Conservation (phyloP, 345 rosid species). For the Brassica carinata region DNA sequence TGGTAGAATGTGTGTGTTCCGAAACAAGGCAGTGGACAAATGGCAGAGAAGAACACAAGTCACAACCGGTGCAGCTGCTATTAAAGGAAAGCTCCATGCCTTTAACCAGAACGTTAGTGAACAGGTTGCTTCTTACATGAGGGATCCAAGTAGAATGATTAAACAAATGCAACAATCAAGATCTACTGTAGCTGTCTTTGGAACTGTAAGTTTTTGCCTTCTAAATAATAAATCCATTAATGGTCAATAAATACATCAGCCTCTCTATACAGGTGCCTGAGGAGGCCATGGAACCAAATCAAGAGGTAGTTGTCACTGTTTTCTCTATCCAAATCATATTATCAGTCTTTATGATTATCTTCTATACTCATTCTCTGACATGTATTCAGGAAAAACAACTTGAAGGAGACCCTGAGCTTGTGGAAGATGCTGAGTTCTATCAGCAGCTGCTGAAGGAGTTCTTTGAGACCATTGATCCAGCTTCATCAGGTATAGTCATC, state of each 20-base stretch:
- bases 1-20: conserved; percentile 66
- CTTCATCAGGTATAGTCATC: conserved; percentile 56
- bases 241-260: neutral
- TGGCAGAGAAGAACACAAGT: conserved; percentile 96
- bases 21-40: conserved; percentile 86
- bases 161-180: conserved; percentile 93
- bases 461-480: conserved; percentile 72
- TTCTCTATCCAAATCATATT: neutral
- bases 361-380: neutral
- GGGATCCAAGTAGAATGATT: conserved; percentile 94
- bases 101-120: conserved; percentile 92
- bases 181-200: conserved; percentile 69
- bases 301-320: conserved; percentile 49
- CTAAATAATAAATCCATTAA: neutral
- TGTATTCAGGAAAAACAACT: conserved; percentile 50
- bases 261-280: conserved; percentile 42
- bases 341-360: neutral
- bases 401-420: conserved; percentile 85
- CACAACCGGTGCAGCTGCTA: conserved; percentile 90
- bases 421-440: conserved; percentile 87
- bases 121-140: conserved; percentile 84
- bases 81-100: conserved; percentile 80
- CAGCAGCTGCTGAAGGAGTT: conserved; percentile 84
- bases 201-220: conserved; percentile 55
- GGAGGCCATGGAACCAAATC: conserved; percentile 31